Percentiles rank a stretch among this genome's conserved stretches.
Evolutionary conservation across 108 stramenopile genomes (phyloP).

Genomic region (Phaeodactylum tricornutum): DNA sequence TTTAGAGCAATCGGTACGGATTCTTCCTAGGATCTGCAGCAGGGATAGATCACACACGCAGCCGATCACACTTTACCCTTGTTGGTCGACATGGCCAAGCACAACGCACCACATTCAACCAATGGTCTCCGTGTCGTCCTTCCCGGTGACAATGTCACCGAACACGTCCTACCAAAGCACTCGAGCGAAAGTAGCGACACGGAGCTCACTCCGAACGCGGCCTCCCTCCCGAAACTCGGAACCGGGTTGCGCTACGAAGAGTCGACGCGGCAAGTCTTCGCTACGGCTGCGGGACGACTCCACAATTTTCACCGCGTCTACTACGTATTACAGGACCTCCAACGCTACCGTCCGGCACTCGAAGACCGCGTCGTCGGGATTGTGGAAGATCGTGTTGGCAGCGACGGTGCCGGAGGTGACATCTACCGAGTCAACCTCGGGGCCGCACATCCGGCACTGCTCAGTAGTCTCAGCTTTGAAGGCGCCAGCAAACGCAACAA

Average conservation of each 20-base stretch:
- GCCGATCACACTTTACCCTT: no score
- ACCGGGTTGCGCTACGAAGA: conserved; percentile 21
- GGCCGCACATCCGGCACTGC: conserved; percentile 51
- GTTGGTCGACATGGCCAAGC: no score
- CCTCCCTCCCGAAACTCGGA: conserved; percentile 20
- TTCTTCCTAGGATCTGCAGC: no score
- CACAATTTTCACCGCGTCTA: conserved; percentile 9
- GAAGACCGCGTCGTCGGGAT: conserved; percentile 77
- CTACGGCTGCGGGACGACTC: conserved; percentile 32
- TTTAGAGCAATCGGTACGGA: no score
- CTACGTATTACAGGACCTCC: conserved; percentile 24
- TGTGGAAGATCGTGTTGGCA: conserved; percentile 68
- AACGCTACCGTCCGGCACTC: conserved; percentile 31
- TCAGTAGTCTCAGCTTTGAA: conserved; percentile 57
- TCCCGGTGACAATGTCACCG: conserved; percentile 46
- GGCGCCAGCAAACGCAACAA: conserved; percentile 81
- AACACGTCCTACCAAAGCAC: conserved; percentile 1
- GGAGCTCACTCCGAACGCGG: background rate
- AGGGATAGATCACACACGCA: no score
- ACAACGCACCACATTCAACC: no score
- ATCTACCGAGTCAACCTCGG: conserved; percentile 68
- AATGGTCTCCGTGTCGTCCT: no score
- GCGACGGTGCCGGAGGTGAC: conserved; percentile 53
- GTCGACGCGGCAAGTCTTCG: conserved; percentile 11
- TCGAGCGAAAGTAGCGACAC: background rate